Evolutionary conservation across 78 protist genomes (phyloP).

Genomic region (Dictyostelium purpureum): DNA sequence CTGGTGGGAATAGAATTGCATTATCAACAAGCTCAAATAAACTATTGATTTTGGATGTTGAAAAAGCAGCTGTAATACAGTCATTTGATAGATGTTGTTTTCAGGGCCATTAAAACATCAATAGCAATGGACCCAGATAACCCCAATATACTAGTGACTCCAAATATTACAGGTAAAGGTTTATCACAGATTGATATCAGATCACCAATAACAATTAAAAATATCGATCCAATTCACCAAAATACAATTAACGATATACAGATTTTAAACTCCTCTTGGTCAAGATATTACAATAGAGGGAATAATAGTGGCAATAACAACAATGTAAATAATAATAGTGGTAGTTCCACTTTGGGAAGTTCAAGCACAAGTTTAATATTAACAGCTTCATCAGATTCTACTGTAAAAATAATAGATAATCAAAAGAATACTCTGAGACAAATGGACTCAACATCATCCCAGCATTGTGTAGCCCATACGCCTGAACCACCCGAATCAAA

Average conservation of each 20-base stretch:
- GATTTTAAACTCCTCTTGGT: slow-evolving; percentile 28
- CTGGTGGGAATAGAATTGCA: slow-evolving; percentile 33
- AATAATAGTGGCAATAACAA: neutral
- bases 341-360: neutral
- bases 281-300: neutral
- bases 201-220: neutral
- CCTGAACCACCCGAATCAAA: slow-evolving; percentile 11
- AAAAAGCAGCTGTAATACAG: slow-evolving; percentile 26
- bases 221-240: slow-evolving; percentile 40
- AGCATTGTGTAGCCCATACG: slow-evolving; percentile 6
- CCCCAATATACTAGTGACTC: slow-evolving; percentile 3
- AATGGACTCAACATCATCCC: slow-evolving; percentile 5
- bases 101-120: neutral
- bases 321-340: neutral
- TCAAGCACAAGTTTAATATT: neutral
- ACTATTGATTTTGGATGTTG: slow-evolving; percentile 58
- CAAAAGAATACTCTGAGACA: slow-evolving; percentile 13
- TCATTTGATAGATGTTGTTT: slow-evolving; percentile 46
- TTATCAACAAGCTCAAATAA: slow-evolving; percentile 54
- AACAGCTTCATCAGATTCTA: slow-evolving; percentile 23
- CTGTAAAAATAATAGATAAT: neutral
- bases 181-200: slow-evolving; percentile 31
- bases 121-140: slow-evolving; percentile 41
- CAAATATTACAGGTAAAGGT: slow-evolving; percentile 45
- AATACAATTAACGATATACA: slow-evolving; percentile 31